These are phyloP conservation scores for Asclepias syriaca DNA, from an alignment of 257 asterid species.

Conservation along the genomic window DNA sequence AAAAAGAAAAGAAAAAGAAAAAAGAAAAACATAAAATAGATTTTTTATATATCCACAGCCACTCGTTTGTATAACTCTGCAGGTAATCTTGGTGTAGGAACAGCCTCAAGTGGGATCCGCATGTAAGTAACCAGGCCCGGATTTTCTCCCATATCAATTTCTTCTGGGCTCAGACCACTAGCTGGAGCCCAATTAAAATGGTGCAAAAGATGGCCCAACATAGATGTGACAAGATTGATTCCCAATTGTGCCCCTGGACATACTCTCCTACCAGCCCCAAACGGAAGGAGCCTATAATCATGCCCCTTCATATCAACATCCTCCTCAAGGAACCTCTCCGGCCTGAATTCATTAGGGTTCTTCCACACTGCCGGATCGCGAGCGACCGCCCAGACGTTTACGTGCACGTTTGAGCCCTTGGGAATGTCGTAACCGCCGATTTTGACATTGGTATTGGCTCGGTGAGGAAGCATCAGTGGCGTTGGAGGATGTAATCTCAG, in stretches of 20 bases:
- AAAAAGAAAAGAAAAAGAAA: background rate
- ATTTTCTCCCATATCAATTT: conserved; percentile 74
- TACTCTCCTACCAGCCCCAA: conserved; percentile 75
- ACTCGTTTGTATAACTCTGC: conserved; percentile 52
- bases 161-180: conserved; percentile 45
- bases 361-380: conserved; percentile 74
- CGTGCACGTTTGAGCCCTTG: conserved; percentile 65
- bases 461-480: conserved; percentile 77
- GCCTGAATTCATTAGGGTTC: conserved; percentile 63
- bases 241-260: conserved; percentile 86
- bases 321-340: conserved; percentile 70
- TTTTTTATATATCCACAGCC: conserved; percentile 36
- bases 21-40: background rate
- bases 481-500: conserved; percentile 78
- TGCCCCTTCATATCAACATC: conserved; percentile 85
- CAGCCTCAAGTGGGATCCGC: conserved; percentile 55
- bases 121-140: conserved; percentile 82
- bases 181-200: conserved; percentile 57
- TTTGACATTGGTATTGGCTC: conserved; percentile 54
- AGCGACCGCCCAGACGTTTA: conserved; percentile 76
- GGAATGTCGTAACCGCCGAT: conserved; percentile 76
- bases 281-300: conserved; percentile 64
- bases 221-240: conserved; percentile 49
- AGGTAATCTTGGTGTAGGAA: conserved; percentile 59
- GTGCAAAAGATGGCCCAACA: conserved; percentile 73